Percentiles rank a stretch among this genome's conserved stretches.
phyloP scores from a whole-genome alignment of 2,329 filamentous ascomycete species.

The Talaromyces sp. region DNA sequence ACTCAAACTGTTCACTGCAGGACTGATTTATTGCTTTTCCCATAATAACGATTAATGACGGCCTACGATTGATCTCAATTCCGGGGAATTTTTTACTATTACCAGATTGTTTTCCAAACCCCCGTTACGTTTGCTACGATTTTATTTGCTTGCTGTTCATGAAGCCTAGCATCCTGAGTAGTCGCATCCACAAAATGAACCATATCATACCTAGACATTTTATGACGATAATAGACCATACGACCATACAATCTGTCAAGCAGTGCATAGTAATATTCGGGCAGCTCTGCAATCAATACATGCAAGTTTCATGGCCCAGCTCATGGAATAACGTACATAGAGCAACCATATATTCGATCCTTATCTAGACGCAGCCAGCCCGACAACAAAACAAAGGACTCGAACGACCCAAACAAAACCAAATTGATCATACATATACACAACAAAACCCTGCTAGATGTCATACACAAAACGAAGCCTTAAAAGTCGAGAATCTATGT shows the following conservation, averaged over 20 bases:
- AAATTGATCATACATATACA: constrained; percentile 4
- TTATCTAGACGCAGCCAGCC: background rate
- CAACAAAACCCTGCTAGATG: background rate
- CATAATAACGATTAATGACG: background rate
- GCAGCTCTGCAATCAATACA: background rate
- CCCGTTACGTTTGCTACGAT: background rate
- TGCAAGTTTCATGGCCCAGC: background rate
- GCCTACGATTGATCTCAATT: background rate
- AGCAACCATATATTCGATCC: background rate
- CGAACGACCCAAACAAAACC: background rate
- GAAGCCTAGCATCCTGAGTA: background rate
- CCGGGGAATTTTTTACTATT: background rate
- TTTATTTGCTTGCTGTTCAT: background rate
- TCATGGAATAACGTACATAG: background rate
- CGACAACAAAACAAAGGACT: background rate
- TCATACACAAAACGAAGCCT: constrained; percentile 12
- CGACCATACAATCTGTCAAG: background rate
- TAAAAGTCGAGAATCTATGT: constrained; percentile 1
- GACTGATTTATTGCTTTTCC: background rate
- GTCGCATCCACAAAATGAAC: background rate
- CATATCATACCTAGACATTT: no score
- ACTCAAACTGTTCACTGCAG: background rate
- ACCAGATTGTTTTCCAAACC: background rate
- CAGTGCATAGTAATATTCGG: background rate
- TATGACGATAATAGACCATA: background rate